Evolutionary conservation across 106 monocot genomes (phyloP).

Genomic region (Dioscorea dumetorum): DNA sequence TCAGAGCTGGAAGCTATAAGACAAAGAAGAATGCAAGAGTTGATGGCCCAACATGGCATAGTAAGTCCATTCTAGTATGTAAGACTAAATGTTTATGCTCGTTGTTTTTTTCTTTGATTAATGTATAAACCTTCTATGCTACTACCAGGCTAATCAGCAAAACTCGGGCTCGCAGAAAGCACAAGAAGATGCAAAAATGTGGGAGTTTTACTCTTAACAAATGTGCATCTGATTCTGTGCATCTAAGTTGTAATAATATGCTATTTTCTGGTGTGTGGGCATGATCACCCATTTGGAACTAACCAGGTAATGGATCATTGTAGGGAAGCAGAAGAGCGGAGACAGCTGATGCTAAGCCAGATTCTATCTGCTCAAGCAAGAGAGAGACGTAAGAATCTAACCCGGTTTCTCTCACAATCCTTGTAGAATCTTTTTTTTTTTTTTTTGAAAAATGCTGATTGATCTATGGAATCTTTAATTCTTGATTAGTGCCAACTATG

Average conservation of each 20-base stretch:
- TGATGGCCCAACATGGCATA: conserved; percentile 77
- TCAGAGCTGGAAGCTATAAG: conserved; percentile 79
- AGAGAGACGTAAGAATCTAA: conserved; percentile 74
- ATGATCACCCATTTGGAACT: no score
- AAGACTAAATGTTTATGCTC: no score
- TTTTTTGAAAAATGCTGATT: no score
- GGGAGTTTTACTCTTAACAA: background rate
- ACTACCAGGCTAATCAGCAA: conserved; percentile 18
- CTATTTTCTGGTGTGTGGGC: no score
- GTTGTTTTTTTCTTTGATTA: no score
- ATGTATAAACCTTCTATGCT: no score
- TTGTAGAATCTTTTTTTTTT: no score
- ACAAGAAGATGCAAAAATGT: conserved; percentile 93
- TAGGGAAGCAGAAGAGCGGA: conserved; percentile 91
- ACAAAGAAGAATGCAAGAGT: conserved; percentile 92
- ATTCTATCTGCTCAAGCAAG: conserved; percentile 85
- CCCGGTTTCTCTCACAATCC: no score
- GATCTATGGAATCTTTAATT: no score
- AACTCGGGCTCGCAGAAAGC: conserved; percentile 66
- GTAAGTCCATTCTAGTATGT: conserved; percentile 20
- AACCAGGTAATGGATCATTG: background rate
- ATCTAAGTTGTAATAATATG: no score
- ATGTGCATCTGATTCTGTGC: no score
- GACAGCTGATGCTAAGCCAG: conserved; percentile 93
- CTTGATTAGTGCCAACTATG: no score